Base-by-base conservation (phyloP, 805 yeast genomes). In the Lipomyces oligophaga region DNA sequence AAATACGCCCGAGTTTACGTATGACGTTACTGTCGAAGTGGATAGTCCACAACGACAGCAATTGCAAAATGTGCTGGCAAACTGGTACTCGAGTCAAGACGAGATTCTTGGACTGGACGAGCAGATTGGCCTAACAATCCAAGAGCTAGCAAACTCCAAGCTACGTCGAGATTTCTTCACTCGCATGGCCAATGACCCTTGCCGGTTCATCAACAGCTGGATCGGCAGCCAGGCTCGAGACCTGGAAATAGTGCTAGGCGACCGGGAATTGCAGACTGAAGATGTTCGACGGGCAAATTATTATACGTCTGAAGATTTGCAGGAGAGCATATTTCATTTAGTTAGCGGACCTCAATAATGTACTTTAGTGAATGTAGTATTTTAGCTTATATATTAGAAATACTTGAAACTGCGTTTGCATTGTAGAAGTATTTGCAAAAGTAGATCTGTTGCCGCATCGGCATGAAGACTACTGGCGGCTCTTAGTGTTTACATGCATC, bases 181-280 rank as follows among this genome's bases (percentile, higher is more conserved):
- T 27, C 80, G 80, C 52, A 70, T 93, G 49, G 73, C 85, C 33
- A 74, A 81, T 37, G 80, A 89, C 60, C 97, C 98, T 0, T 82
- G 80, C 3, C 74, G 74, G 20, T 85, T 87, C 58, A 68, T 93
- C 57, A 72, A 81, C 45, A 74, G 78, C 41, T 85, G 95, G 77
- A 71, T 81, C 52, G 83, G 80, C 35, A 81, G 87, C 35, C 95
- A 93, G 64, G 73, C 87, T 13, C 85, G 87, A 49, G 85, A 90
- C 38, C 73, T 93, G 60, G 88, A 84, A 67, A 84, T 90, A 11
- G 73, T 93, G 54, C 77, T 87, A 49, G 88, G 95, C 55, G 97
- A 93, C 59, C 93, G 85, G 58, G 90, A 89, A 7, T 84, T 81
- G 66, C 81, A 81, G 62, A 97, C 90, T 67, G 97, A 89, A 62